These are phyloP conservation scores for Pythium insidiosum DNA, from an alignment of 352 stramenopile species.

Conservation along the genomic window DNA sequence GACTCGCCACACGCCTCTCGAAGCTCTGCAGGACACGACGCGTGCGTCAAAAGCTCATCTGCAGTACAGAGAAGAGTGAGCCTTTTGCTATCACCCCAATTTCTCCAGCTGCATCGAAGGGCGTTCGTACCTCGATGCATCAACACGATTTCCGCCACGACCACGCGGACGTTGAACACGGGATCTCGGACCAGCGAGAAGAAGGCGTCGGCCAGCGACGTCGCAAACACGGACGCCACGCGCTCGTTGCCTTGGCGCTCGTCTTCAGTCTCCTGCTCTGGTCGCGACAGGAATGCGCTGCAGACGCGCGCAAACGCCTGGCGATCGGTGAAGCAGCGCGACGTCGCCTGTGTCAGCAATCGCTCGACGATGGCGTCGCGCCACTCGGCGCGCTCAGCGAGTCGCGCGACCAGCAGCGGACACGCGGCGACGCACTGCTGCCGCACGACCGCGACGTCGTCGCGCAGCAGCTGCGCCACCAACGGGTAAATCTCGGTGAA, in stretches of 20 bases:
- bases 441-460: constrained; percentile 64
- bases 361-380: constrained; percentile 33
- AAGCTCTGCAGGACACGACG: constrained; percentile 1
- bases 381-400: constrained; percentile 39
- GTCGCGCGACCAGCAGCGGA: constrained; percentile 44
- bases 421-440: constrained; percentile 67
- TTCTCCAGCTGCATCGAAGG: too few species aligned
- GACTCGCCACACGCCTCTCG: background rate
- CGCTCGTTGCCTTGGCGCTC: background rate
- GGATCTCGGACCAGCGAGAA: constrained; percentile 49
- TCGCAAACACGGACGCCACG: constrained; percentile 35
- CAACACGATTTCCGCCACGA: constrained; percentile 44
- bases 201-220: constrained; percentile 34
- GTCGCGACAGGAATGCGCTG: constrained; percentile 31
- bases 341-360: constrained; percentile 42
- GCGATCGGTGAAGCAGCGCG: constrained; percentile 48
- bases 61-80: background rate
- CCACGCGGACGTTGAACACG: constrained; percentile 67
- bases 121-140: constrained; percentile 37
- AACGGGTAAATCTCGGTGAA: constrained; percentile 75
- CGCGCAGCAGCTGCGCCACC: constrained; percentile 66
- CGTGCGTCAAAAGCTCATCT: constrained; percentile 5
- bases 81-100: too few species aligned
- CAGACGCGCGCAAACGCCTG: constrained; percentile 68
- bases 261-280: background rate